phyloP scores from a whole-genome alignment of 2,329 filamentous ascomycete genomes.

The Boeremia lycopersici region DNA sequence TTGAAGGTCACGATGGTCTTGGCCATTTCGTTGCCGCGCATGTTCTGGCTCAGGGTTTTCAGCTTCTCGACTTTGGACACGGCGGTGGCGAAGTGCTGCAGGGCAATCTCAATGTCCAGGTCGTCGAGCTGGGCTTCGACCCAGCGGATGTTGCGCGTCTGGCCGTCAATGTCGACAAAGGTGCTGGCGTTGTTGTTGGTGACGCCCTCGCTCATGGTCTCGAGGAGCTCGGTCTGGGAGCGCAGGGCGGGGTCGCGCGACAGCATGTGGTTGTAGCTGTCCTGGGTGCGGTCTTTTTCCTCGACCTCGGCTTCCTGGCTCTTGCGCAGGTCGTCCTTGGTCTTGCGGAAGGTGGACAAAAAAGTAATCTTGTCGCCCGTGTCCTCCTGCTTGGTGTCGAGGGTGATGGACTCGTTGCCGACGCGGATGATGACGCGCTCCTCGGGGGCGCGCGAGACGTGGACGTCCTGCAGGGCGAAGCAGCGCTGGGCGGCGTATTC shows the following conservation, averaged over 20 bases:
- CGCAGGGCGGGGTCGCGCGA: constrained; percentile 76
- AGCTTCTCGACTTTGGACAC: constrained; percentile 86
- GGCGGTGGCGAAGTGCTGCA: constrained; percentile 85
- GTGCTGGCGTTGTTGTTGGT: constrained; percentile 75
- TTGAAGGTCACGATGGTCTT: constrained; percentile 94
- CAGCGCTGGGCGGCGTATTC: constrained; percentile 93
- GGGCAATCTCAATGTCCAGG: constrained; percentile 91
- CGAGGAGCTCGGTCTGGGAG: constrained; percentile 79
- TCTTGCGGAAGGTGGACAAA: constrained; percentile 88
- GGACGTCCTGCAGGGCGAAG: constrained; percentile 91
- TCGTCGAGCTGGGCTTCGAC: constrained; percentile 95
- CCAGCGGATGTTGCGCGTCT: constrained; percentile 94
- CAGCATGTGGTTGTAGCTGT: constrained; percentile 85
- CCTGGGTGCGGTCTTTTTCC: constrained; percentile 80
- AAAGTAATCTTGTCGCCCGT: constrained; percentile 78
- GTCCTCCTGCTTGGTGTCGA: constrained; percentile 83
- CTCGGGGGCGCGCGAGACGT: constrained; percentile 78
- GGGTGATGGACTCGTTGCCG: constrained; percentile 90
- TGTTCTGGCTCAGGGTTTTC: constrained; percentile 74
- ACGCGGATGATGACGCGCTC: constrained; percentile 81
- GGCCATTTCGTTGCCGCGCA: constrained; percentile 85
- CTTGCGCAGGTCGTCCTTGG: constrained; percentile 88
- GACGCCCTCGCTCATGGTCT: constrained; percentile 69
- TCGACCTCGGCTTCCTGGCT: constrained; percentile 85
- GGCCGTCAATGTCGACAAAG: constrained; percentile 93